Percentiles rank a stretch among this genome's conserved stretches.
Evolutionary conservation across 163 green algal genomes (phyloP).

Genomic region (Prototheca stagnorum): DNA sequence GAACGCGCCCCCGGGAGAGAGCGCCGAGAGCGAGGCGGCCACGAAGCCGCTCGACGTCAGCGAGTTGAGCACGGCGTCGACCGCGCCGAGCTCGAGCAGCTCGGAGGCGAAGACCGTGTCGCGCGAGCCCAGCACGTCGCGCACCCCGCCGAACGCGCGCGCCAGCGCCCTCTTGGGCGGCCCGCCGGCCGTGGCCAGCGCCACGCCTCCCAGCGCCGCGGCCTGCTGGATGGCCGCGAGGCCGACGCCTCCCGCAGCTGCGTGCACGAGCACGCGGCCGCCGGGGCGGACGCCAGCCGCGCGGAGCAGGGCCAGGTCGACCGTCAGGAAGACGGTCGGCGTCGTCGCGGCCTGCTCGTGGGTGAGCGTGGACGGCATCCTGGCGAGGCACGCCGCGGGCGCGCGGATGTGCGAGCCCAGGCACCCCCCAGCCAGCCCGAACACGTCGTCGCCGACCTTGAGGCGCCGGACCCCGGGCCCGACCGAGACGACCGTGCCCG

Average conservation of each 20-base stretch:
- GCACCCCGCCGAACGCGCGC: slow-evolving; percentile 29
- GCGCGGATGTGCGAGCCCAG: slow-evolving; percentile 31
- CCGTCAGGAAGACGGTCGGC: slow-evolving; percentile 40
- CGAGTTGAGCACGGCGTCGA: slow-evolving; percentile 49
- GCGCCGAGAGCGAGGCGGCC: slow-evolving; percentile 34
- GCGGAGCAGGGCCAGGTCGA: slow-evolving; percentile 17
- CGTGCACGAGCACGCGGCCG: slow-evolving; percentile 51
- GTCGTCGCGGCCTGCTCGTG: slow-evolving; percentile 28
- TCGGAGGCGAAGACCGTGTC: slow-evolving; percentile 40
- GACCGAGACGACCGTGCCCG: slow-evolving; percentile 23
- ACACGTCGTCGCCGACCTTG: slow-evolving; percentile 24
- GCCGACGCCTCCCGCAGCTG: slow-evolving; percentile 58
- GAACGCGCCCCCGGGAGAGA: slow-evolving; percentile 23
- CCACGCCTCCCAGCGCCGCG: slow-evolving; percentile 11
- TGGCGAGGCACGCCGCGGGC: slow-evolving; percentile 1
- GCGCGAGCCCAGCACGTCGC: slow-evolving; percentile 29
- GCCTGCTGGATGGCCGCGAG: slow-evolving; percentile 50
- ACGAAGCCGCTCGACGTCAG: slow-evolving; percentile 70
- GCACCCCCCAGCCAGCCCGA: slow-evolving; percentile 33
- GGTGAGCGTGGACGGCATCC: slow-evolving; percentile 11
- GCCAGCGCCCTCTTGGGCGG: slow-evolving; percentile 56
- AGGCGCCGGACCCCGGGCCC: slow-evolving; percentile 8
- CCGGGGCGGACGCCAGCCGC: slow-evolving; percentile 3
- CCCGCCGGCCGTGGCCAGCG: slow-evolving; percentile 55
- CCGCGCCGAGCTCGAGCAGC: slow-evolving; percentile 11